Percentiles rank a stretch among this genome's conserved stretches.
Conservation (phyloP, 176 grass and related monocot genomes). For the Poa pratensis region DNA sequence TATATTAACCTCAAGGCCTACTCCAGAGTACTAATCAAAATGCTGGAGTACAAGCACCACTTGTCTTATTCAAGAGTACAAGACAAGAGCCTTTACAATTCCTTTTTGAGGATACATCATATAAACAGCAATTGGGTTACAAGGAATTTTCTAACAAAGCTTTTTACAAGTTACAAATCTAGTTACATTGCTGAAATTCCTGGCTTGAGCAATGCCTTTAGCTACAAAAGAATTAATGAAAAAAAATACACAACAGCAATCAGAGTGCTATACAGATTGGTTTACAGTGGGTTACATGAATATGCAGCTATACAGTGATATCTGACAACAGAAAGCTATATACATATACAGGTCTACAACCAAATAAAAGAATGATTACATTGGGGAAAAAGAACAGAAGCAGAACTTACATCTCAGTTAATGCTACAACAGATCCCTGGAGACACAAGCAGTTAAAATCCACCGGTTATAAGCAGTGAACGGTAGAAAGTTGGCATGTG, state of each 20-base stretch:
- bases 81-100: constrained; percentile 30
- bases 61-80: constrained; percentile 16
- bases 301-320: constrained; percentile 33
- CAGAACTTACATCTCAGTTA: constrained; percentile 70
- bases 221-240: constrained; percentile 40
- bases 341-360: constrained; percentile 38
- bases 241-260: constrained; percentile 32
- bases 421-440: constrained; percentile 46
- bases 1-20: constrained; percentile 23
- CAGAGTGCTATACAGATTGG: not conserved
- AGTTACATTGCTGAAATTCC: constrained; percentile 46
- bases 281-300: constrained; percentile 43
- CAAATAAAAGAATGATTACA: constrained; percentile 39
- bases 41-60: constrained; percentile 8
- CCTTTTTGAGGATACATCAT: constrained; percentile 41
- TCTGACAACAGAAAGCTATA: constrained; percentile 21
- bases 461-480: constrained; percentile 56
- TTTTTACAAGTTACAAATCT: constrained; percentile 41
- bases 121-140: constrained; percentile 38
- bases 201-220: constrained; percentile 32
- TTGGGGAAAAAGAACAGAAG: constrained; percentile 35
- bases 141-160: constrained; percentile 33
- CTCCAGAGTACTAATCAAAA: constrained; percentile 6
- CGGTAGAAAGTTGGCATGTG: constrained; percentile 38
- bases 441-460: constrained; percentile 51